phyloP scores from a whole-genome alignment of 192 early-diverging fungal genomes.

The Podila horticola region DNA sequence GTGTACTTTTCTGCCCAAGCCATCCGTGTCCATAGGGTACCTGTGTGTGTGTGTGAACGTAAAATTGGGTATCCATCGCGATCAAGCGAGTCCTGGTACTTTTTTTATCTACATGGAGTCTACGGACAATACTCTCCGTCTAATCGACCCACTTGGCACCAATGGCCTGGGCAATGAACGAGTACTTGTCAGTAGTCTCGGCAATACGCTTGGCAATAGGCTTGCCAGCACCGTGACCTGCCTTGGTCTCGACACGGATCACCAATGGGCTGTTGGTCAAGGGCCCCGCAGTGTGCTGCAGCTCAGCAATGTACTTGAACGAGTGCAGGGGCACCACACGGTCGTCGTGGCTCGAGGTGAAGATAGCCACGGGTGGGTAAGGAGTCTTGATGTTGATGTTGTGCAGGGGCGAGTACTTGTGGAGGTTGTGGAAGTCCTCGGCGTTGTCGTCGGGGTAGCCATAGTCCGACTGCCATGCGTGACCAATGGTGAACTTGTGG shows the following conservation, averaged over 20 bases:
- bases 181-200: conserved; percentile 70
- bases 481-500: conserved; percentile 84
- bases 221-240: conserved; percentile 79
- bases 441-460: conserved; percentile 69
- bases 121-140: background rate
- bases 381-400: conserved; percentile 60
- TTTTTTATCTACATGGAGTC: conserved; percentile 1
- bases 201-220: conserved; percentile 70
- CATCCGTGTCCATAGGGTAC: too few relatives aligned
- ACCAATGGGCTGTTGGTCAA: conserved; percentile 66
- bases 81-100: background rate
- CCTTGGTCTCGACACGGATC: conserved; percentile 72
- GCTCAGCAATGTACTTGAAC: conserved; percentile 69
- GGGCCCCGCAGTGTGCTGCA: conserved; percentile 64
- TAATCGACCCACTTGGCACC: conserved; percentile 64
- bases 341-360: conserved; percentile 78
- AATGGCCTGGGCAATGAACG: conserved; percentile 64
- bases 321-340: conserved; percentile 75
- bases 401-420: conserved; percentile 75
- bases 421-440: conserved; percentile 72
- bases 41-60: too few relatives aligned
- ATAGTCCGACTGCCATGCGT: conserved; percentile 75
- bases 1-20: too few relatives aligned
- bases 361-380: conserved; percentile 71
- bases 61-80: too few relatives aligned